These are phyloP conservation scores for Kodamaea kaohsiungensis DNA, from an alignment of 805 yeast genomes.

Conservation along the genomic window DNA sequence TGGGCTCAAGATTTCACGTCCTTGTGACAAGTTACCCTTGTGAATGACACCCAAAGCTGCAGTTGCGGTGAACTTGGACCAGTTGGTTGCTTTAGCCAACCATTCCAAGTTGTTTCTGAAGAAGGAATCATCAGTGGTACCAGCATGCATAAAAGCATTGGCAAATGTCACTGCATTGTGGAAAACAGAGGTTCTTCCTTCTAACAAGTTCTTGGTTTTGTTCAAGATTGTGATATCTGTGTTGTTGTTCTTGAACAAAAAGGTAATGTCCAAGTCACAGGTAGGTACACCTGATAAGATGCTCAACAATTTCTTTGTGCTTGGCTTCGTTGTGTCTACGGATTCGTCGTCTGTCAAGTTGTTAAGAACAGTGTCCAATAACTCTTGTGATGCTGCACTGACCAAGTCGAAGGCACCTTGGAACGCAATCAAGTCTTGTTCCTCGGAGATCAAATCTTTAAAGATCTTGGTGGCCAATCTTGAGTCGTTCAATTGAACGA, in stretches of 20 bases:
- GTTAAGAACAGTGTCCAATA: constrained; percentile 59
- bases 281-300: constrained; percentile 92
- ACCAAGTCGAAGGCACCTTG: constrained; percentile 97
- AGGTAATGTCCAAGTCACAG: constrained; percentile 88
- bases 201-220: constrained; percentile 77
- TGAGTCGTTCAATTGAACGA: constrained; percentile 83
- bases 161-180: constrained; percentile 95
- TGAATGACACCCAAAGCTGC: constrained; percentile 98
- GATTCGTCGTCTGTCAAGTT: constrained; percentile 33
- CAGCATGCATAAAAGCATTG: constrained; percentile 93
- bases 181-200: constrained; percentile 90
- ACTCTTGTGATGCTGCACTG: constrained; percentile 86
- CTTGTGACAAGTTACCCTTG: constrained; percentile 90
- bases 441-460: constrained; percentile 54
- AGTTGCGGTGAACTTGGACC: constrained; percentile 98
- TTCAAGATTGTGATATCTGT: constrained; percentile 82
- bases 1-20: constrained; percentile 82
- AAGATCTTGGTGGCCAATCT: constrained; percentile 69
- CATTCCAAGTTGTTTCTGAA: constrained; percentile 85
- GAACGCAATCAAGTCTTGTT: constrained; percentile 63
- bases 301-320: constrained; percentile 51
- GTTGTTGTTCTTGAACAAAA: constrained; percentile 80
- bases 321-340: constrained; percentile 23
- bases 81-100: constrained; percentile 96
- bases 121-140: constrained; percentile 93